A percentile compares a stretch with the other conserved stretches of the same genome.
Evolutionary conservation across 371 early-diverging fungal genomes (phyloP).

Genomic region (Mortierella sp.): DNA sequence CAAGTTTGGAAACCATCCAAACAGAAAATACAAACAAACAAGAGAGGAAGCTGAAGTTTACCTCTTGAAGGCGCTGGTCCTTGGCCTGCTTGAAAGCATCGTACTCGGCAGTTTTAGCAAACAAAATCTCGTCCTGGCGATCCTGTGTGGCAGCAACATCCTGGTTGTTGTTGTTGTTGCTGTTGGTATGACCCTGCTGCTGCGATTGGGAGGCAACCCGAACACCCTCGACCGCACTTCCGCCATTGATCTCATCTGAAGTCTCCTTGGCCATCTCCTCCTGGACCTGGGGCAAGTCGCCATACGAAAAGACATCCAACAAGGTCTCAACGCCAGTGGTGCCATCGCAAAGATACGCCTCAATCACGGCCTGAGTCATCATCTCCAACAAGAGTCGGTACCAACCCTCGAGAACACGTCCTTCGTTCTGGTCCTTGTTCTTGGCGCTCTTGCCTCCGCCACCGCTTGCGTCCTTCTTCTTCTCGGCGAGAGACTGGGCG

Average conservation of each 20-base stretch:
- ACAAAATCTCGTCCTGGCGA: slow-evolving; percentile 44
- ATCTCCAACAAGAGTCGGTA: slow-evolving; percentile 71
- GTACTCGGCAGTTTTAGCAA: slow-evolving; percentile 47
- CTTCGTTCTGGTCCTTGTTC: slow-evolving; percentile 16
- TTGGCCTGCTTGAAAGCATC: slow-evolving; percentile 50
- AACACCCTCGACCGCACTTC: too few relatives aligned
- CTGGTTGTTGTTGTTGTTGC: background rate
- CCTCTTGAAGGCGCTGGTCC: slow-evolving; percentile 54
- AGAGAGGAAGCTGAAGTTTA: background rate
- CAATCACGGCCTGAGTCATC: slow-evolving; percentile 73
- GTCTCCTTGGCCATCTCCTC: slow-evolving; percentile 43
- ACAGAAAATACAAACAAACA: background rate
- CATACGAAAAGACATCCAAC: slow-evolving; percentile 72
- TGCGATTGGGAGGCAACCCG: slow-evolving; percentile 15
- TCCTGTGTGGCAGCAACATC: slow-evolving; percentile 20
- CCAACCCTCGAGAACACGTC: slow-evolving; percentile 68
- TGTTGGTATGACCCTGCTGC: slow-evolving; percentile 15
- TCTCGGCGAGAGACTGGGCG: slow-evolving; percentile 35
- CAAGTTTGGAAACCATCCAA: background rate
- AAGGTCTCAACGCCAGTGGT: slow-evolving; percentile 66
- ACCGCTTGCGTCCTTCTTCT: background rate
- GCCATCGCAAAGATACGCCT: slow-evolving; percentile 71
- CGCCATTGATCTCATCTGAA: background rate
- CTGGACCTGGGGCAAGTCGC: slow-evolving; percentile 68
- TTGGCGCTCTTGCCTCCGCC: slow-evolving; percentile 6